phyloP scores from a whole-genome alignment of 2,329 filamentous ascomycete genomes.

The Diaporthe ampelina region DNA sequence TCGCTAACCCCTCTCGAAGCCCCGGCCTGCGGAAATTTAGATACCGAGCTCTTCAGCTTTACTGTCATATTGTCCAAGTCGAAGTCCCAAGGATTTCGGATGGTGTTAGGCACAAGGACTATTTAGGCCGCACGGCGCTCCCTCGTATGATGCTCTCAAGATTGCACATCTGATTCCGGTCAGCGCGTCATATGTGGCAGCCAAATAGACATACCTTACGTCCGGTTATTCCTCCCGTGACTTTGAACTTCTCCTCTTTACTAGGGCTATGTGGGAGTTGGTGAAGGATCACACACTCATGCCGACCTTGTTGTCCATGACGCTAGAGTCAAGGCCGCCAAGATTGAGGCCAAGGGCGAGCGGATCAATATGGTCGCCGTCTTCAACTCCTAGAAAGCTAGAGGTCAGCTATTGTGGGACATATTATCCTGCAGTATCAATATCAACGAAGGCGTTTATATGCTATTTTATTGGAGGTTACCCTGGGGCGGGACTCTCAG shows the following conservation, averaged over 20 bases:
- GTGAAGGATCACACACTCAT: background rate
- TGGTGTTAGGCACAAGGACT: background rate
- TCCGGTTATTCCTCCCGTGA: background rate
- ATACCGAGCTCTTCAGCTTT: background rate
- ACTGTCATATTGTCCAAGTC: too few relatives aligned
- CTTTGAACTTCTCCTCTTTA: background rate
- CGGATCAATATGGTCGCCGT: too few relatives aligned
- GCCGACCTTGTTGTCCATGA: background rate
- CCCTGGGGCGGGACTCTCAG: too few relatives aligned
- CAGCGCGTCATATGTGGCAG: background rate
- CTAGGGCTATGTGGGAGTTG: background rate
- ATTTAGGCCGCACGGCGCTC: background rate
- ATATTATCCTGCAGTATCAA: too few relatives aligned
- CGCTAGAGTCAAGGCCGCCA: background rate
- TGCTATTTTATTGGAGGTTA: too few relatives aligned
- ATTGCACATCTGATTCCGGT: background rate
- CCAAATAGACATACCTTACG: background rate
- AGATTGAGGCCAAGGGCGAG: background rate
- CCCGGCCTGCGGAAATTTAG: too few relatives aligned
- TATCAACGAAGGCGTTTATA: too few relatives aligned
- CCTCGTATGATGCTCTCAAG: background rate
- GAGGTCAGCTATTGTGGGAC: too few relatives aligned
- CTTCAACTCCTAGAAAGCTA: background rate
- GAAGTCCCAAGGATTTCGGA: background rate
- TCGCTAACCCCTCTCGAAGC: background rate